Evolutionary conservation across 2,329 filamentous ascomycete genomes (phyloP), one percentile per base, ranked within the genome.

Genomic region (Beauveria asiatica): DNA sequence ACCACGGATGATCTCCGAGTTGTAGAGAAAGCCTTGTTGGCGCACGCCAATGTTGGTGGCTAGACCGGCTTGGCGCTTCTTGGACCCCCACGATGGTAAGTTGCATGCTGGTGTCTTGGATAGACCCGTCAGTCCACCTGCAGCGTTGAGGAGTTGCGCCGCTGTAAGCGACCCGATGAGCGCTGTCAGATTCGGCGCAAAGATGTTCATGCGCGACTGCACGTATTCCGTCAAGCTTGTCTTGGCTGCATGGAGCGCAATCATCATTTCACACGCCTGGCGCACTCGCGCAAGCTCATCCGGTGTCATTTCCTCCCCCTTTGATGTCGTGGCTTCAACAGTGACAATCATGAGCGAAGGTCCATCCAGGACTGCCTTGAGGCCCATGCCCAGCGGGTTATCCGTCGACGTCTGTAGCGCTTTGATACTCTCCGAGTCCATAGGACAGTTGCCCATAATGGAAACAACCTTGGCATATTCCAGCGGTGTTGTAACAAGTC

Each of bases 381-480:
- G 81, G 1, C 90, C 85, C 60, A 84, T 81, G 17, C 87, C 86
- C 6, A 96, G 80, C 10, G 89, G 79, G 69, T 97, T 97, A 62
- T 95, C 83, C 8, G 86, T 84, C 3, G 88, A 90, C 17, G 84
- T 82, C 62, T 92, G 87, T 51, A 96, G 80, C 2, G 81, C 78
- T 72, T 92, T 93, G 76, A 97, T 93, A 67, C 87, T 89, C 39
- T 86, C 83, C 59, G 81, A 79, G 68, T 95, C 88, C 78, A 97
- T 83, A 16, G 94, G 92, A 0, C 91, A 91, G 75, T 97, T 97
- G 66, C 90, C 89, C 63, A 99, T 83, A 65, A 97, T 95, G 3
- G 90, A 87, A 9, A 97, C 94, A 0, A 94, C 90, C 76, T 96
- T 96, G 30, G 93, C 92, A 75, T 97, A 99, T 71, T 97, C 91